Base-by-base conservation (phyloP, 192 early-diverging fungal genomes). In the Coemansia sp. region DNA sequence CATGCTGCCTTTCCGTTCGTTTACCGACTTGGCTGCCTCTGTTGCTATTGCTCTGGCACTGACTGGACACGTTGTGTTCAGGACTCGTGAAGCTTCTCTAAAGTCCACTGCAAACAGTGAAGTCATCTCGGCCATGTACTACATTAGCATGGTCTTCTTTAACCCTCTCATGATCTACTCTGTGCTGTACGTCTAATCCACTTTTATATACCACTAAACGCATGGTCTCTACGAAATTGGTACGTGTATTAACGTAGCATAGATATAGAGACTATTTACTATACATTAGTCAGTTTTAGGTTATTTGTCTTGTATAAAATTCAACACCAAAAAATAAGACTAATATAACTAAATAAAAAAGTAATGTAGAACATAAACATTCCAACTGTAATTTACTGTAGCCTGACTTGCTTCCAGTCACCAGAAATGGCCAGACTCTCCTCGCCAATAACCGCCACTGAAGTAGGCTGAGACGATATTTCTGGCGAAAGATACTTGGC, bases 401-500 rank as follows among this genome's bases (percentile, higher is more conserved):
- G 62, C 3, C 61, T 44, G 22, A 74, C 45, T 12, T 65, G 68
- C 22, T 62, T 69, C 77, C 77, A 79, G 63, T 79, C 77, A n/a
- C 59, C 61, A 4, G 77, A 59, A 37, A 82, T 74, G 4, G 58
- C 68, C 52, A 82, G 55, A 8, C 65, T 62, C 59, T 77, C 71
- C 49, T 78, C 72, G 59, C 81, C 81, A 47, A 83, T 83, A 24
- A 83, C 76, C 2, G 81, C 81, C 6, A 67, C 63, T 3, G 76
- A 73, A 3, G 81, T 68, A 12, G 29, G 60, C 32, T 41, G 13
- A 11, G 15, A 24, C 8, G 69, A 38, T 5, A 39, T 45, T 7
- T 44, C 10, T 0, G 69, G 62, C 2, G 40, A 63, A 62, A 95
- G 73, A 65, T 94, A 94, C 59, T 83, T 82, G 13, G 78, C 62